Evolutionary conservation across 257 asterid species (phyloP).

Genomic region (Nicotiana sylvestris): DNA sequence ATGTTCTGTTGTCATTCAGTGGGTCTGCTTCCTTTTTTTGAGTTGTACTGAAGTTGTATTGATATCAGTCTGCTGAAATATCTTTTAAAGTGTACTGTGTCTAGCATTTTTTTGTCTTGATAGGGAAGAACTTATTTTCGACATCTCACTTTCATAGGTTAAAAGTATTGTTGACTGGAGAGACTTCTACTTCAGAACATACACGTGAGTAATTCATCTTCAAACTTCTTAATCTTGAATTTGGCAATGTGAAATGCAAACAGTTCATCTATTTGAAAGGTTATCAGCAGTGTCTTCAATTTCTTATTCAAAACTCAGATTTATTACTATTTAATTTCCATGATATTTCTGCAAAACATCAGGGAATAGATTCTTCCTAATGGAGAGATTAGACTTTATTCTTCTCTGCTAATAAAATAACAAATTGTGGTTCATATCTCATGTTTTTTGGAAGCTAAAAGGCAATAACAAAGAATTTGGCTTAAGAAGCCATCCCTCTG

Average conservation of each 20-base stretch:
- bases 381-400: background rate
- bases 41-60: background rate
- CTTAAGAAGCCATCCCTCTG: background rate
- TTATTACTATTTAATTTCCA: background rate
- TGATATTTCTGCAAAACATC: conserved; percentile 3
- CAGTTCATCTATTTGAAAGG: background rate
- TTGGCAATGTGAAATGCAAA: background rate
- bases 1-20: background rate
- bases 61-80: background rate
- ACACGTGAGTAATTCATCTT: conserved; percentile 41
- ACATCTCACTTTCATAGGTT: conserved; percentile 43
- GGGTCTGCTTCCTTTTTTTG: background rate
- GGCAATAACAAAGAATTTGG: background rate
- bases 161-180: conserved; percentile 93
- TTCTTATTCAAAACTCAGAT: background rate
- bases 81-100: background rate
- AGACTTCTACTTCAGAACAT: conserved; percentile 70
- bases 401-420: no score
- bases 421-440: no score
- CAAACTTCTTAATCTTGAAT: background rate
- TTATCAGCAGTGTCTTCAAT: background rate
- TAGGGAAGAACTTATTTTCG: background rate
- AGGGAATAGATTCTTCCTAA: background rate
- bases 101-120: background rate
- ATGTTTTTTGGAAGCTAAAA: background rate